These are phyloP conservation scores for Ensete glaucum DNA, from an alignment of 176 grass and related monocot genomes.

Conservation along the genomic window DNA sequence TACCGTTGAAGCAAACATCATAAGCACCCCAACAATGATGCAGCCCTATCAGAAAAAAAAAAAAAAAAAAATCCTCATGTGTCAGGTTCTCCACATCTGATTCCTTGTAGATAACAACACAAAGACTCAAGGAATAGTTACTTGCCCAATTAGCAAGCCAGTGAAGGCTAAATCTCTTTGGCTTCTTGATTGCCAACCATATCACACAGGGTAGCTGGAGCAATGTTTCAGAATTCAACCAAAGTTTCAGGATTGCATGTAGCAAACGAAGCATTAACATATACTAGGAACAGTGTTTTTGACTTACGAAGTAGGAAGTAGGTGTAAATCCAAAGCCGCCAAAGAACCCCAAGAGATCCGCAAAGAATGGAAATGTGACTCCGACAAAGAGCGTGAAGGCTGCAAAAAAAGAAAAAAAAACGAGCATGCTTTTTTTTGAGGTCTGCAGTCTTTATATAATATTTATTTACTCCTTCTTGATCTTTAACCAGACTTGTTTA, in stretches of 20 bases:
- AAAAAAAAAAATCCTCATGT: neutral
- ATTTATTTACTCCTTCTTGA: no score
- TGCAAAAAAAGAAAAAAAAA: no score
- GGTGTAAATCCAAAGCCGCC: conserved; percentile 11
- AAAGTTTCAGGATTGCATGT: neutral
- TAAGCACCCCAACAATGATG: conserved; percentile 4
- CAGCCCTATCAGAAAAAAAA: neutral
- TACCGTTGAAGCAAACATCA: conserved; percentile 5
- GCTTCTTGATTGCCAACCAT: conserved; percentile 20
- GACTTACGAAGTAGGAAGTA: conserved; percentile 15
- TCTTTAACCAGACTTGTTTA: neutral
- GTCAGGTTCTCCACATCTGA: no score
- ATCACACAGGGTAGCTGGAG: conserved; percentile 19
- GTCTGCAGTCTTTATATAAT: neutral
- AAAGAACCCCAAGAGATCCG: conserved; percentile 1
- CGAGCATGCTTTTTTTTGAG: neutral
- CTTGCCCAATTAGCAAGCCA: conserved; percentile 8
- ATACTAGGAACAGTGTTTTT: neutral
- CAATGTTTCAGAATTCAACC: neutral
- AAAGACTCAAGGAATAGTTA: neutral
- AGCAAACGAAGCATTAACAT: no score
- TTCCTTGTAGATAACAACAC: neutral
- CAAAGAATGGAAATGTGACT: conserved; percentile 4
- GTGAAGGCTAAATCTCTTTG: conserved; percentile 17
- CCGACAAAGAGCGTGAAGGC: conserved; percentile 5